A percentile compares a stretch with the other conserved stretches of the same genome.
Evolutionary conservation across 2,329 filamentous ascomycete genomes (phyloP).

Genomic region (Aureobasidium sp.): DNA sequence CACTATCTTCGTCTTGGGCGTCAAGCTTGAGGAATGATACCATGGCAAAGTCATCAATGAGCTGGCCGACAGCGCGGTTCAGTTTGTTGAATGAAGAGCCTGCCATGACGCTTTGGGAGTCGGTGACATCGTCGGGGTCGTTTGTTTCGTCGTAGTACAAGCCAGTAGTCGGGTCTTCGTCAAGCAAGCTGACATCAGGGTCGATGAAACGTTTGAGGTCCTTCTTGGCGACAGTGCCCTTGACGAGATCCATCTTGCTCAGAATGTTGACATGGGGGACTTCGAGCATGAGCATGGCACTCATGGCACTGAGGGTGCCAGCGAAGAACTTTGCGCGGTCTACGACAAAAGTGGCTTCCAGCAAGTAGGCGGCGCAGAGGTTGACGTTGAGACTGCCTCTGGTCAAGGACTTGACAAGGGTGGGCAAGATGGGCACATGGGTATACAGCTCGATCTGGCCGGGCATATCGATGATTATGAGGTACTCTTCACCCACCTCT

Average conservation of each 20-base stretch:
- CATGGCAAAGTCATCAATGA: conserved; percentile 98
- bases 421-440: conserved; percentile 85
- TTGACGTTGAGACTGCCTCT: conserved; percentile 80
- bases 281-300: conserved; percentile 97
- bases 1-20: conserved; percentile 84
- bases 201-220: conserved; percentile 87
- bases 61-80: conserved; percentile 77
- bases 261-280: conserved; percentile 94
- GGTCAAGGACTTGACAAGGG: conserved; percentile 73
- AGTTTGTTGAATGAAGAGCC: conserved; percentile 75
- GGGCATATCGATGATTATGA: conserved; percentile 98
- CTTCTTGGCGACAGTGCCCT: conserved; percentile 77
- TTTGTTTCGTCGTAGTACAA: conserved; percentile 34
- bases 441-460: conserved; percentile 99
- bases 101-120: conserved; percentile 65
- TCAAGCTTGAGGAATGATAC: conserved; percentile 90
- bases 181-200: conserved; percentile 73
- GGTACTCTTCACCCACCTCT: conserved; percentile 82
- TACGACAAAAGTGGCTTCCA: conserved; percentile 92
- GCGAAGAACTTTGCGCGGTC: conserved; percentile 97
- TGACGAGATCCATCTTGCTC: conserved; percentile 96
- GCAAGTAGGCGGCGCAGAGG: conserved; percentile 86
- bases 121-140: conserved; percentile 43
- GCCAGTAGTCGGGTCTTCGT: conserved; percentile 63
- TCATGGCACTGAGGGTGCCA: conserved; percentile 93